Percentiles rank a stretch among this genome's conserved stretches.
These are phyloP conservation scores for Hondaea fermentalgiana DNA, from an alignment of 108 stramenopile species.

Conservation along the genomic window DNA sequence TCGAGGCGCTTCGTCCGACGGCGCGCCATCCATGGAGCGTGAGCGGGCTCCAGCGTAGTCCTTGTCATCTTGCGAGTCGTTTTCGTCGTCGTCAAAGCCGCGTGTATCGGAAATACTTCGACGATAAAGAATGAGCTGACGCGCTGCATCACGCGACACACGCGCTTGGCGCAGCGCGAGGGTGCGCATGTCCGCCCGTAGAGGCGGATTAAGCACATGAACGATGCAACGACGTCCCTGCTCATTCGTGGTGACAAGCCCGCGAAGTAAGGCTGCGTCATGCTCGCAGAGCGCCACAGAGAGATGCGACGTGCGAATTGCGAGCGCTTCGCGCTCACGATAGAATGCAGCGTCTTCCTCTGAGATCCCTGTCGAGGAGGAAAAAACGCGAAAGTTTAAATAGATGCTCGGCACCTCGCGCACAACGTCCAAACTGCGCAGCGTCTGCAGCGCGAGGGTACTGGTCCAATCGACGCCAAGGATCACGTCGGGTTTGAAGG, in stretches of 20 bases:
- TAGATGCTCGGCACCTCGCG: not conserved
- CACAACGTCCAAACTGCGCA: not conserved
- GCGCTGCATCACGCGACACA: not conserved
- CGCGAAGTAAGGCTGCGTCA: not conserved
- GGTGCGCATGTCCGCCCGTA: not conserved
- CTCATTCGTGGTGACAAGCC: not conserved
- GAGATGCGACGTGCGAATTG: not conserved
- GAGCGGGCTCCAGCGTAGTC: not conserved
- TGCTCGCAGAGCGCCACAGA: not conserved
- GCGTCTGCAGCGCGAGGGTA: not conserved
- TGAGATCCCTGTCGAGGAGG: not conserved
- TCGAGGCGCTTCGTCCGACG: too few species aligned
- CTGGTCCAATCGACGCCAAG: slow-evolving; percentile 1
- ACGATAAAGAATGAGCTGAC: not conserved
- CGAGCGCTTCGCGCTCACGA: not conserved
- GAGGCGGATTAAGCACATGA: not conserved
- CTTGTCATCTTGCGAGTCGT: not conserved
- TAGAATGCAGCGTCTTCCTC: not conserved
- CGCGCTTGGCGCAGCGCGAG: not conserved
- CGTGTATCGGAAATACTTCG: not conserved
- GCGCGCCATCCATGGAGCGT: not conserved
- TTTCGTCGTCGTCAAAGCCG: not conserved
- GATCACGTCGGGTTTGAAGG: not conserved
- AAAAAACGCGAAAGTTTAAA: not conserved
- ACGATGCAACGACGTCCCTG: not conserved